A percentile compares a stretch with the other conserved stretches of the same genome.
These are phyloP conservation scores for Fraxinus excelsior DNA, from an alignment of 257 asterid species.

Conservation along the genomic window DNA sequence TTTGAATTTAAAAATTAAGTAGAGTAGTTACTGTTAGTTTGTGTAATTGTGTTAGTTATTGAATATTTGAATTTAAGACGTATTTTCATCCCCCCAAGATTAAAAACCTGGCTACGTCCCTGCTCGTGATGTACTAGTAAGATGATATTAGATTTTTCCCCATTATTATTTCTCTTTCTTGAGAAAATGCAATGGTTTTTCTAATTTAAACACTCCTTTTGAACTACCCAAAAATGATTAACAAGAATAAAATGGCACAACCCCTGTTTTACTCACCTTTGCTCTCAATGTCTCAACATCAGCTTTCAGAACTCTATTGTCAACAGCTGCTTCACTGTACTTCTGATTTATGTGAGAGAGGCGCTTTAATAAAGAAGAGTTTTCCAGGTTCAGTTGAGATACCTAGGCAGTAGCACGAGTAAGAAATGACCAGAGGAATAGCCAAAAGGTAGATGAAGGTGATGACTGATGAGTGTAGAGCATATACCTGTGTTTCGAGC, in stretches of 20 bases:
- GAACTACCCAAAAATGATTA: not conserved
- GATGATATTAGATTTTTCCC: not conserved
- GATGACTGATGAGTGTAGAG: not conserved
- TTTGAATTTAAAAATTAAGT: no score
- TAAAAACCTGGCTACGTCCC: no score
- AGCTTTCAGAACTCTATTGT: slow-evolving; percentile 94
- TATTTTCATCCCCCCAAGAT: no score
- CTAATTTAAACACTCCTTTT: not conserved
- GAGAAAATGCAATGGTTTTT: not conserved
- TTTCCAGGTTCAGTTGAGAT: slow-evolving; percentile 72
- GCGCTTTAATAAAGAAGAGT: slow-evolving; percentile 77
- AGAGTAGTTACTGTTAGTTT: no score
- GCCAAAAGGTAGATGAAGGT: slow-evolving; percentile 2
- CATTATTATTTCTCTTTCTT: not conserved
- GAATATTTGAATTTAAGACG: no score
- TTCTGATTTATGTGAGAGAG: slow-evolving; percentile 76
- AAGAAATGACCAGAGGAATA: slow-evolving; percentile 19
- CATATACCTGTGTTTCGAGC: slow-evolving; percentile 60
- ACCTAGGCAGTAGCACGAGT: slow-evolving; percentile 45
- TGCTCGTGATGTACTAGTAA: not conserved
- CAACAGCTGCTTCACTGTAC: slow-evolving; percentile 93
- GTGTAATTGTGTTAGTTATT: no score
- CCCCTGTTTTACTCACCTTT: slow-evolving; percentile 48
- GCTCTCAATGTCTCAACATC: slow-evolving; percentile 96
- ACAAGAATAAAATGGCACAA: not conserved